Percentiles rank a stretch among this genome's conserved stretches.
These are phyloP conservation scores for Dendrothele bispora DNA, from an alignment of 768 basidiomycete genomes.

Conservation along the genomic window DNA sequence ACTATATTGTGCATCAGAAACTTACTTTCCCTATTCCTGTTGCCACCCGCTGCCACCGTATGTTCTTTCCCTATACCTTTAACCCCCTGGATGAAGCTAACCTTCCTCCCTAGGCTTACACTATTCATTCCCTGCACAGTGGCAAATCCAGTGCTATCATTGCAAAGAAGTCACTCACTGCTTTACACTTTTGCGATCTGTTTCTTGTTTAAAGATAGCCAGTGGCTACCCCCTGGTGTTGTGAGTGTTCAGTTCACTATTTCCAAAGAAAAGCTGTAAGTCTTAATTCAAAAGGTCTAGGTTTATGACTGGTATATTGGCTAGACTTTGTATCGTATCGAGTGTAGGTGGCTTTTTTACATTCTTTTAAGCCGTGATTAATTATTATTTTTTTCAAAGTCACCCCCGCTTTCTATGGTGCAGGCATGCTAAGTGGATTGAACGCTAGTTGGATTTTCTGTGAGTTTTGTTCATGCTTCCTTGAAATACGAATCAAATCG, in stretches of 20 bases:
- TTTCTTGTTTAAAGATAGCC: constrained; percentile 55
- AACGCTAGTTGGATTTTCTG: constrained; percentile 61
- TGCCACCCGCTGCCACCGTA: constrained; percentile 62
- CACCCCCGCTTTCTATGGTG: no score
- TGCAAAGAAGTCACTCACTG: constrained; percentile 57
- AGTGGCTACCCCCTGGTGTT: constrained; percentile 62
- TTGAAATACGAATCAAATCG: constrained; percentile 1
- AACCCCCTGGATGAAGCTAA: no score
- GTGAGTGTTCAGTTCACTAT: constrained; percentile 66
- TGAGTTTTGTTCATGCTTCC: constrained; percentile 25
- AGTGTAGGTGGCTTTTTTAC: constrained; percentile 39
- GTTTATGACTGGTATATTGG: no score
- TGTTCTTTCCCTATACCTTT: constrained; percentile 11
- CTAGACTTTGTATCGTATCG: constrained; percentile 59
- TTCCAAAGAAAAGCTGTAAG: constrained; percentile 57
- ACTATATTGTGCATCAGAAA: no score
- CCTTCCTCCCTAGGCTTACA: constrained; percentile 53
- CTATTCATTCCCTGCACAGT: constrained; percentile 60
- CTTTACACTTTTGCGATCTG: constrained; percentile 44
- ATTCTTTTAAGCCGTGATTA: constrained; percentile 51
- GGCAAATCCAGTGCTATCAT: constrained; percentile 47
- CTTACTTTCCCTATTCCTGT: no score
- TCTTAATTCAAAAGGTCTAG: constrained; percentile 59
- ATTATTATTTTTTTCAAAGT: constrained; percentile 60
- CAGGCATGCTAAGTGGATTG: constrained; percentile 55